phyloP scores from a whole-genome alignment of 73 alveolate genomes.

The Blepharisma stoltei region DNA sequence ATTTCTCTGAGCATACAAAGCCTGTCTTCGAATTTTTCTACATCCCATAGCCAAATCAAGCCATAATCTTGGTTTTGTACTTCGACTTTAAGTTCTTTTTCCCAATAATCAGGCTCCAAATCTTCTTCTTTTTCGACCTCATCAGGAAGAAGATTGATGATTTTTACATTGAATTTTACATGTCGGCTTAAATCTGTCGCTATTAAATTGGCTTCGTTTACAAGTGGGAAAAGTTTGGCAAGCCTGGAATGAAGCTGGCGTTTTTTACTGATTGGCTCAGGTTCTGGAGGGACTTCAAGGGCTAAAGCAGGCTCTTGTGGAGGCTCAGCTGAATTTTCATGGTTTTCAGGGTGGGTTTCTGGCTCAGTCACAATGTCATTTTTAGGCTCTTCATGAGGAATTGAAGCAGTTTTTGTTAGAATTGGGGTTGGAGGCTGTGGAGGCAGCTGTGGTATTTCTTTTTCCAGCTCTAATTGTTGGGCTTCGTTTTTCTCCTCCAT shows the following conservation, averaged over 20 bases:
- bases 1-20: conserved; percentile 34
- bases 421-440: conserved; percentile 32
- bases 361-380: conserved; percentile 41
- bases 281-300: not conserved
- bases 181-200: conserved; percentile 50
- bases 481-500: conserved; percentile 46
- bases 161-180: conserved; percentile 33
- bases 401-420: conserved; percentile 15
- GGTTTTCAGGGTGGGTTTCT: not conserved
- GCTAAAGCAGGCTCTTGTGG: not conserved
- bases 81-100: conserved; percentile 48
- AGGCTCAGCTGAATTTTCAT: not conserved
- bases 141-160: conserved; percentile 41
- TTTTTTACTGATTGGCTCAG: conserved; percentile 24
- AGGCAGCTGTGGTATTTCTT: conserved; percentile 29
- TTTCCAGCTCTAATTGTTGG: conserved; percentile 34
- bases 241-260: conserved; percentile 36
- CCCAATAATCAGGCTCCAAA: conserved; percentile 42
- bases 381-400: conserved; percentile 28
- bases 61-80: conserved; percentile 51
- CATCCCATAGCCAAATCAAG: conserved; percentile 42
- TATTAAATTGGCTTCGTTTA: conserved; percentile 59
- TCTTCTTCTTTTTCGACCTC: conserved; percentile 32
- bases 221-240: conserved; percentile 46
- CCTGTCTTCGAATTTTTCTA: conserved; percentile 50